These are phyloP conservation scores for Blastobotrys aristatus DNA, from an alignment of 1,139 yeast genomes.

Conservation along the genomic window DNA sequence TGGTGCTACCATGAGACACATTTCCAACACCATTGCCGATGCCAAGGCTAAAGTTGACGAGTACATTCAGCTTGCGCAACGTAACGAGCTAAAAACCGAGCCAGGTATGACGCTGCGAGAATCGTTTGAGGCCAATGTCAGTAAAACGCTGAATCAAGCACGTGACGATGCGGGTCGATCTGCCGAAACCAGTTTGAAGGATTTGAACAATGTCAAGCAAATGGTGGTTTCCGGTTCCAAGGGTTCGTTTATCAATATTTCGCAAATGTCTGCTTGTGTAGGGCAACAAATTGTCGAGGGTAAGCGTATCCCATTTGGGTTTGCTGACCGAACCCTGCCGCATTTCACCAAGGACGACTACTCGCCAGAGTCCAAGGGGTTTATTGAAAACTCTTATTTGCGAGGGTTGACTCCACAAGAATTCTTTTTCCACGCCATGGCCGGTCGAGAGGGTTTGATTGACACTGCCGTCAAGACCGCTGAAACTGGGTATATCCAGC, in stretches of 20 bases:
- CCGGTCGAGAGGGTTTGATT: constrained; percentile 99
- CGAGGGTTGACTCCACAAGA: constrained; percentile 99
- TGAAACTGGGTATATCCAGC: constrained; percentile 98
- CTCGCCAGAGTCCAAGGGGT: constrained; percentile 97
- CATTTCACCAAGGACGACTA: constrained; percentile 98
- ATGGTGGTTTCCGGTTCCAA: constrained; percentile 99
- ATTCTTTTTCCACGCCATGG: constrained; percentile 99
- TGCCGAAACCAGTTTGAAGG: constrained; percentile 93
- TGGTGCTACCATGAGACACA: constrained; percentile 88
- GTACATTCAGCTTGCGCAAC: constrained; percentile 87
- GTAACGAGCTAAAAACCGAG: constrained; percentile 80
- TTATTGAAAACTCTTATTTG: constrained; percentile 93
- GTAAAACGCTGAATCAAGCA: constrained; percentile 92
- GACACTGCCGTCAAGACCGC: constrained; percentile 99
- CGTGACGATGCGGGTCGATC: constrained; percentile 99
- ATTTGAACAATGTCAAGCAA: constrained; percentile 92
- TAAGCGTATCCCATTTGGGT: constrained; percentile 97
- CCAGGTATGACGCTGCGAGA: constrained; percentile 99
- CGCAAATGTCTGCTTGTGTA: constrained; percentile 99
- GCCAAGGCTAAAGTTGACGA: constrained; percentile 93
- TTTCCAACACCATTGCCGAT: constrained; percentile 85
- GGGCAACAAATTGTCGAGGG: constrained; percentile 99
- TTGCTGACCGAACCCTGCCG: constrained; percentile 91
- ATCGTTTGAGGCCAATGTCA: constrained; percentile 95
- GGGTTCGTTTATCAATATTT: constrained; percentile 97